Conservation (phyloP, 2,329 filamentous ascomycete genomes). For the Exophiala phaeomuriformis region DNA sequence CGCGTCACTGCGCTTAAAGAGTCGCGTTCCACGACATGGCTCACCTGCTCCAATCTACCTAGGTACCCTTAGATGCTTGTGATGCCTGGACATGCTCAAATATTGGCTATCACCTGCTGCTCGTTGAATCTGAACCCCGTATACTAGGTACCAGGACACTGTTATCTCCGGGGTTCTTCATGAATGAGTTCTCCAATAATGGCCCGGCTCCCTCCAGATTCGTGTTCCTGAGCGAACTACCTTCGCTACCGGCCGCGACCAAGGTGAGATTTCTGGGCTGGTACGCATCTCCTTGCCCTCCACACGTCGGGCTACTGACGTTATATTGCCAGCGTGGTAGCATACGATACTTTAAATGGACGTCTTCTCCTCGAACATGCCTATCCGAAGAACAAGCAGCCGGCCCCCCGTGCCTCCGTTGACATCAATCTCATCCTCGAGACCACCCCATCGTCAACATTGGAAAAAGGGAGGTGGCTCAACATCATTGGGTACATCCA, state of each 20-base stretch:
- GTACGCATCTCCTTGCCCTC: conserved; percentile 47
- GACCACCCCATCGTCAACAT: conserved; percentile 54
- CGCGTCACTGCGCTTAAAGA: too few relatives aligned
- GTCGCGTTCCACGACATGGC: too few relatives aligned
- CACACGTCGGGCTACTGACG: conserved; percentile 10
- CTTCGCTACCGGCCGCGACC: conserved; percentile 47
- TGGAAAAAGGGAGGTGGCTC: conserved; percentile 69
- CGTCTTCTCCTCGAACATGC: conserved; percentile 62
- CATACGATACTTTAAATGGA: conserved; percentile 52
- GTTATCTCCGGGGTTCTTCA: background rate
- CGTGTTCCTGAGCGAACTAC: conserved; percentile 58
- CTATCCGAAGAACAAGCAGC: conserved; percentile 41
- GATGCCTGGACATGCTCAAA: too few relatives aligned
- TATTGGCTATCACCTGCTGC: too few relatives aligned
- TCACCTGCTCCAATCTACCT: too few relatives aligned
- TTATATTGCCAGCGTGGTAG: conserved; percentile 45
- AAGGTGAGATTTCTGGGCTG: conserved; percentile 92
- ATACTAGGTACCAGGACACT: too few relatives aligned
- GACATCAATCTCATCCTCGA: conserved; percentile 66
- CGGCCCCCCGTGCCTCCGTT: conserved; percentile 50
- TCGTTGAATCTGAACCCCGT: too few relatives aligned
- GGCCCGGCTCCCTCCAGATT: conserved; percentile 50
- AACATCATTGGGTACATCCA: conserved; percentile 76
- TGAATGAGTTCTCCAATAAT: conserved; percentile 11
- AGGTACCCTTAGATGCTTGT: too few relatives aligned